Conservation (phyloP, 1,284 basidiomycete genomes). For the Moesziomyces aphidis region DNA sequence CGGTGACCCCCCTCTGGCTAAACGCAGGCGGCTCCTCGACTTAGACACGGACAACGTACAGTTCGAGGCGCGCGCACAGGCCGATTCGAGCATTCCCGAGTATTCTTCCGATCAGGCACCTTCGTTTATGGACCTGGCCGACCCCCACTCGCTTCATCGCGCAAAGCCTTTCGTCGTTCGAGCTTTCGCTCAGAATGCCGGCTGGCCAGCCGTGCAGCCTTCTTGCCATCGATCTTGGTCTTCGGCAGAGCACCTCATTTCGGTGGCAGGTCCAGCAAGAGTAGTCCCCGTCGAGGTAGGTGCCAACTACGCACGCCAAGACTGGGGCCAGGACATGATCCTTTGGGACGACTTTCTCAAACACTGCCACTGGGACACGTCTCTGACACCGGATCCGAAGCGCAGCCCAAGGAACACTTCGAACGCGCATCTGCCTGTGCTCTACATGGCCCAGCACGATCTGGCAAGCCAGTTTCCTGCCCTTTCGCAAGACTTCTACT, state of each 20-base stretch:
- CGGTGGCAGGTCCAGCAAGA: slow-evolving; percentile 75
- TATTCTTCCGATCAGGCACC: slow-evolving; percentile 21
- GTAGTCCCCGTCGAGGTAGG: slow-evolving; percentile 92
- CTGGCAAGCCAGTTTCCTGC: slow-evolving; percentile 85
- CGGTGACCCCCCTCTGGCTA: neutral
- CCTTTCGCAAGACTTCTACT: slow-evolving; percentile 78
- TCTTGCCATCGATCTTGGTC: slow-evolving; percentile 69
- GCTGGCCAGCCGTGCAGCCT: slow-evolving; percentile 79
- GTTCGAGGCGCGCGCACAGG: slow-evolving; percentile 7
- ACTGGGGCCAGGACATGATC: slow-evolving; percentile 86
- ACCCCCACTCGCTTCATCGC: slow-evolving; percentile 1
- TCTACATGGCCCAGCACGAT: slow-evolving; percentile 93
- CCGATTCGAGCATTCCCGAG: slow-evolving; percentile 16
- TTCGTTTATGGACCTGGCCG: slow-evolving; percentile 24
- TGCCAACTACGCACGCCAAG: slow-evolving; percentile 79
- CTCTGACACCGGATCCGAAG: neutral
- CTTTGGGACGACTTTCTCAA: slow-evolving; percentile 80
- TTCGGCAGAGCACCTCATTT: slow-evolving; percentile 30
- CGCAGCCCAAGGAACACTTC: neutral
- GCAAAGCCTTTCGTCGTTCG: slow-evolving; percentile 79
- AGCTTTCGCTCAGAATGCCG: slow-evolving; percentile 69
- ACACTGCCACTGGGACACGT: slow-evolving; percentile 71
- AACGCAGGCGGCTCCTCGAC: slow-evolving; percentile 2
- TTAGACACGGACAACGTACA: neutral
- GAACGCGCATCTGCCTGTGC: slow-evolving; percentile 39